Base-by-base conservation (phyloP, 2,329 filamentous ascomycete species). In the Ascochyta fabae region DNA sequence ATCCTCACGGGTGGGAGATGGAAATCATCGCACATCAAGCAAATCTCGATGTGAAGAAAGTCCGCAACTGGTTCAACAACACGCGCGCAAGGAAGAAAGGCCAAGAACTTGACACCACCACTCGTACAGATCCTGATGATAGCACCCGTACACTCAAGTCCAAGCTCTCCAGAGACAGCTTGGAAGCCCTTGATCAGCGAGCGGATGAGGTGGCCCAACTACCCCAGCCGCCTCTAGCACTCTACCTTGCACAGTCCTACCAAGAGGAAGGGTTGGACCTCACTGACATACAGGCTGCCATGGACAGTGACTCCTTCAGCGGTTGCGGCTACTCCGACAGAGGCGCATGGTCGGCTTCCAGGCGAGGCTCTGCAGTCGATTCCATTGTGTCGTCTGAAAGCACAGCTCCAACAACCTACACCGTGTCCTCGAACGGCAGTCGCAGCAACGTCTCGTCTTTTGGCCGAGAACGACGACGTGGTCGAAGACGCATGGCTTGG, bases 41-140 rank as follows among this genome's bases (percentile, higher is more conserved):
- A 29, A 71, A 70, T 24, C 62, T 75, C n/a, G 71, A 74, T 15
- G 68, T 69, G 8, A 75, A 75, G 53, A 65, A 67, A 22, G 72
- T 75, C 31, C 63, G 69, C 23, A 74, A 69, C 24, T 75, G 71
- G 72, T 75, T 70, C 59, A 75, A 75, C 47, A 75, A 75, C 35
- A 69, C 70, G 4, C 59, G 72, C 33, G 68, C 71, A 8, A 64
- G 72, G 31, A 72, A 73, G 53, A 72, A 69, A 53, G 58, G 51
- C n/a, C 57, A 59, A 69, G 65, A 64, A 41, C 19, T 53, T 19
- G 39, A 55, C 3, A 29, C 48, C 8, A 6, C 34, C 2, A 31
- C 33, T 33, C 33, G 43, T n/a, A 43, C 57, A 39, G 51, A 42
- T 8, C 13, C 54, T 12, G 44, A 60, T 16, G 52, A 47, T 19